Evolutionary conservation across 495 filamentous ascomycete species (phyloP), one percentile per base, ranked within the genome.

Genomic region (Trichoderma reesei): DNA sequence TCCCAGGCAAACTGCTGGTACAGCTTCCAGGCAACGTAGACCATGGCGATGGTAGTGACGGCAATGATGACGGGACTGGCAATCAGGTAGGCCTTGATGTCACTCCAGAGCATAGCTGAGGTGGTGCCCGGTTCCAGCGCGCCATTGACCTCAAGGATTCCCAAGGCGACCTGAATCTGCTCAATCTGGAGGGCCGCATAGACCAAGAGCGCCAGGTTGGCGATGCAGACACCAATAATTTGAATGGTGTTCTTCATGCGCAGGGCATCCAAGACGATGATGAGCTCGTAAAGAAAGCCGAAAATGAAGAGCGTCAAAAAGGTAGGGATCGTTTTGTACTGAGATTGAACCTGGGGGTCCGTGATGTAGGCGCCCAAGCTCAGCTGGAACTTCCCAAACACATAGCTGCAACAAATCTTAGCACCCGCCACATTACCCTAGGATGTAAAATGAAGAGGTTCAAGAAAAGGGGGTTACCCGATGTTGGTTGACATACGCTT

Each of bases 1-100:
- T 92, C 95, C 94, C 94, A 98, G 3, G 94, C 92, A 74, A 98
- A 98, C 73, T 98, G 95, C 72, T 96, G 91, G 71, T 98, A 98
- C 10, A 98, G 80, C 76, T 96, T 95, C 86, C 92, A 96, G 5
- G 92, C 88, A 63, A 94, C 77, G 62, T 90, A 85, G 20, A 81
- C 79, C 79, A 98, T 84, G 59, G 86, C 70, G 26, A 92, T 41
- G 3, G 88, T 91, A 8, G 85, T 84, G 36, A 96, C 73, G 2
- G 83, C 90, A 66, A 98, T 89, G 64, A 98, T 82, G 67, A 83
- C 86, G 3, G 94, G 94, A 63, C 92, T 89, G 5, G 94, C 88
- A 67, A 96, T 86, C 54, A 98, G 78, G 67, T 88, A 92, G 4
- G 90, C 90, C 68, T 84, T 77, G 31, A 88, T 82, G 41, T 85